phyloP scores from a whole-genome alignment of 2,329 filamentous ascomycete species.

The Arthroderma sp. region DNA sequence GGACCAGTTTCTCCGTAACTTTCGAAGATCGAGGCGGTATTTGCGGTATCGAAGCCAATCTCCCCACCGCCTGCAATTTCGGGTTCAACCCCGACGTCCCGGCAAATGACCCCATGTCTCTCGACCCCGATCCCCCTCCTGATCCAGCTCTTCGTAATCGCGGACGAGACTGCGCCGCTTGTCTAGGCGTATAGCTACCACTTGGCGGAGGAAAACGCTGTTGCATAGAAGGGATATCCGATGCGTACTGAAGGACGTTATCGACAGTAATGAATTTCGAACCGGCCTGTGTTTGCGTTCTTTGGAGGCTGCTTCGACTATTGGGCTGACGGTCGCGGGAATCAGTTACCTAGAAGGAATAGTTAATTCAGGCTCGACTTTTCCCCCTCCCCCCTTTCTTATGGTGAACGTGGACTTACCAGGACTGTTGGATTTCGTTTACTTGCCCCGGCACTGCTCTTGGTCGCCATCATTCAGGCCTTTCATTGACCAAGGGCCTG shows the following conservation, averaged over 20 bases:
- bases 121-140: background rate
- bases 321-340: slow-evolving; percentile 27
- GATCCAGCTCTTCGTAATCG: background rate
- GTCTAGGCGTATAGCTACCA: slow-evolving; percentile 29
- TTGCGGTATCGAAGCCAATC: slow-evolving; percentile 42
- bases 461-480: slow-evolving; percentile 4
- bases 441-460: slow-evolving; percentile 8
- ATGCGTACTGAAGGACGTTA: slow-evolving; percentile 85
- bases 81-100: slow-evolving; percentile 5
- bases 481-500: too few relatives aligned
- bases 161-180: slow-evolving; percentile 2
- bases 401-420: slow-evolving; percentile 18
- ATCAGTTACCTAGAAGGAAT: slow-evolving; percentile 26
- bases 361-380: background rate
- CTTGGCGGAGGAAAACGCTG: slow-evolving; percentile 52
- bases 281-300: slow-evolving; percentile 16
- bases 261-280: slow-evolving; percentile 80
- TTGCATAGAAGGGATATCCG: slow-evolving; percentile 89
- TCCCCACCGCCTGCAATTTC: slow-evolving; percentile 28
- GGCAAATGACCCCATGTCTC: background rate
- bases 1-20: slow-evolving; percentile 89
- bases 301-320: slow-evolving; percentile 14
- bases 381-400: background rate
- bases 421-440: slow-evolving; percentile 34
- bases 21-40: slow-evolving; percentile 83